Evolutionary conservation across 306 rosid species (phyloP).

Genomic region (Pyrus bretschneideri): DNA sequence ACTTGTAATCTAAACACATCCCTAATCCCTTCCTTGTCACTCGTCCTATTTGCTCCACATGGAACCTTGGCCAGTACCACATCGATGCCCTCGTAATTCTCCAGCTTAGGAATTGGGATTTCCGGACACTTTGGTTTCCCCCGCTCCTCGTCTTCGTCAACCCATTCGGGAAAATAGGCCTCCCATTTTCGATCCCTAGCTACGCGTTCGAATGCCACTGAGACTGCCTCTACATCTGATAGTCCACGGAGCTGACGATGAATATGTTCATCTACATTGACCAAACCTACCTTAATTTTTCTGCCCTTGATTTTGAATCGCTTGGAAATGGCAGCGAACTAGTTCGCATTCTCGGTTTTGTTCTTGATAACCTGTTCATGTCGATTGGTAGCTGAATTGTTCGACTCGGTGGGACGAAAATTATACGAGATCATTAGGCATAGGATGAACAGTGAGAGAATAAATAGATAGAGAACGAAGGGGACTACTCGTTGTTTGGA

Average conservation of each 20-base stretch:
- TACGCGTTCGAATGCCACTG: slow-evolving; percentile 27
- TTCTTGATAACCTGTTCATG: neutral
- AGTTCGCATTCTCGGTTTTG: neutral
- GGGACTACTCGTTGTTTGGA: slow-evolving; percentile 9
- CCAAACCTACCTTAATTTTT: slow-evolving; percentile 46
- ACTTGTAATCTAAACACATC: slow-evolving; percentile 65
- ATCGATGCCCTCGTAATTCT: slow-evolving; percentile 37
- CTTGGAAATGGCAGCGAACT: slow-evolving; percentile 34
- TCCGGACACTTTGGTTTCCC: slow-evolving; percentile 45
- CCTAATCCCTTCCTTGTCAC: slow-evolving; percentile 26
- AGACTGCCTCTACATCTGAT: slow-evolving; percentile 8
- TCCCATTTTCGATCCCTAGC: slow-evolving; percentile 35
- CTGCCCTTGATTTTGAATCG: neutral
- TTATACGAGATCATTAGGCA: neutral
- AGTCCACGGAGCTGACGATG: slow-evolving; percentile 8
- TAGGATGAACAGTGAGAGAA: slow-evolving; percentile 14
- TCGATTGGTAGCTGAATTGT: neutral
- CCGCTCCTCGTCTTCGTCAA: slow-evolving; percentile 43
- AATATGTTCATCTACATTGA: slow-evolving; percentile 25
- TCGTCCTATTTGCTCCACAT: slow-evolving; percentile 32
- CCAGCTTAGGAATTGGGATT: slow-evolving; percentile 42
- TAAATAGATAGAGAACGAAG: slow-evolving; percentile 19
- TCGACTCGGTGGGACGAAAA: neutral
- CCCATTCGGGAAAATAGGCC: slow-evolving; percentile 59
- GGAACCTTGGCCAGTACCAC: slow-evolving; percentile 54